A percentile compares a stretch with the other conserved stretches of the same genome.
These are phyloP conservation scores for Mycena capillaripes DNA, from an alignment of 768 basidiomycete genomes.

Conservation along the genomic window DNA sequence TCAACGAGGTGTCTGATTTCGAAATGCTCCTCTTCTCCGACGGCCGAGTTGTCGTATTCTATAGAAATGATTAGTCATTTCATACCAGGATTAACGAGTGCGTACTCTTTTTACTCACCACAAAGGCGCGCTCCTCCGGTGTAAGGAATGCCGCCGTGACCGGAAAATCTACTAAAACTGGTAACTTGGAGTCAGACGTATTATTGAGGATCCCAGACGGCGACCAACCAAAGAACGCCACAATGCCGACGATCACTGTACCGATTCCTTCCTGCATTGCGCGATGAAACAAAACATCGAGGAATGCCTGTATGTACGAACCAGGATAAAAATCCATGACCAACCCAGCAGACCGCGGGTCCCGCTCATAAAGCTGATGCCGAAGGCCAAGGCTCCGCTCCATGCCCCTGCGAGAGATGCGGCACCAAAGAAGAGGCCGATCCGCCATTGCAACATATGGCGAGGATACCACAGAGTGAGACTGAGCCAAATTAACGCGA, in stretches of 20 bases:
- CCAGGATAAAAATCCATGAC: constrained; percentile 75
- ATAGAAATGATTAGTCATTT: background rate
- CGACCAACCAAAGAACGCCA: constrained; percentile 64
- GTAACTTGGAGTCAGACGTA: background rate
- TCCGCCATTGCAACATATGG: constrained; percentile 69
- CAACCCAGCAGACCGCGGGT: constrained; percentile 63
- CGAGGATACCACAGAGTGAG: constrained; percentile 80
- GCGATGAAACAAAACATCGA: background rate
- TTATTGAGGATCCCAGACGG: background rate
- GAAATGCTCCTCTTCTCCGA: constrained; percentile 74
- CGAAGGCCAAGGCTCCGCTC: constrained; percentile 71
- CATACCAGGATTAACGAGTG: background rate
- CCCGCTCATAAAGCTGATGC: constrained; percentile 66
- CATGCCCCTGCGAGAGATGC: constrained; percentile 70
- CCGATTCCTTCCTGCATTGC: constrained; percentile 63
- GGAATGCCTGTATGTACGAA: constrained; percentile 53
- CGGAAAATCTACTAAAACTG: constrained; percentile 76
- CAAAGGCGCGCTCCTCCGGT: constrained; percentile 68
- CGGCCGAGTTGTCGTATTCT: constrained; percentile 71
- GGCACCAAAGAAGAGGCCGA: constrained; percentile 76
- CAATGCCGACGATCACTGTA: constrained; percentile 68
- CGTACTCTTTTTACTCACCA: constrained; percentile 70
- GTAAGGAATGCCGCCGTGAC: constrained; percentile 72
- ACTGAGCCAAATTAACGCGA: constrained; percentile 44
- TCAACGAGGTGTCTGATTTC: constrained; percentile 65